phyloP scores from a whole-genome alignment of 306 rosid genomes.

The Medicago arabica region DNA sequence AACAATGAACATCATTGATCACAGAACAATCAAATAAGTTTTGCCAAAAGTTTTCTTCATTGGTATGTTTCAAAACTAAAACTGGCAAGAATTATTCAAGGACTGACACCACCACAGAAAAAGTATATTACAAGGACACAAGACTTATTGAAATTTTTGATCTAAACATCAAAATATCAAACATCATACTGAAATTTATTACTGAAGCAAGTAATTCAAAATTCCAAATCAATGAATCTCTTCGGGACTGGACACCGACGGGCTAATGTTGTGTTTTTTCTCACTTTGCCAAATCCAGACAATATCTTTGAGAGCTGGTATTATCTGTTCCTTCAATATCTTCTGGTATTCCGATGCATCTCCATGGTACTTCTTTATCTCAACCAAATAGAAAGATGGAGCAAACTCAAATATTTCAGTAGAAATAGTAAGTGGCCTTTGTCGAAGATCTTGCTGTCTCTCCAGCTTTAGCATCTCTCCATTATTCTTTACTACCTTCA shows the following conservation, averaged over 20 bases:
- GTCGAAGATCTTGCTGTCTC: conserved; percentile 35
- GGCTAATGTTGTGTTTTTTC: conserved; percentile 18
- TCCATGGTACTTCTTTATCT: conserved; percentile 50
- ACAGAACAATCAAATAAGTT: not conserved
- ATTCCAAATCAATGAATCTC: conserved; percentile 34
- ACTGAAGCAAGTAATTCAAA: conserved; percentile 10
- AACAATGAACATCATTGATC: not conserved
- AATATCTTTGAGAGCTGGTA: conserved; percentile 51
- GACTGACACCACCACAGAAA: not conserved
- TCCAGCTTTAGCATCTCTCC: conserved; percentile 49
- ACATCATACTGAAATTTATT: conserved; percentile 6
- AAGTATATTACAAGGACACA: not conserved
- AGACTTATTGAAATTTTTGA: not conserved
- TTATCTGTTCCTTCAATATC: conserved; percentile 49
- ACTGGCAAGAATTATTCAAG: not conserved
- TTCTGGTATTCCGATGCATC: conserved; percentile 51
- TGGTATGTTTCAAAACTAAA: not conserved
- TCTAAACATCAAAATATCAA: conserved; percentile 32
- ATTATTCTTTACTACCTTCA: conserved; percentile 46
- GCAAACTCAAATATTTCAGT: conserved; percentile 52
- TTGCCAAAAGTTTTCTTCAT: not conserved
- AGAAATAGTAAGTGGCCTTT: conserved; percentile 41
- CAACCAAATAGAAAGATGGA: conserved; percentile 52
- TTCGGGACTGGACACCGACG: conserved; percentile 1
- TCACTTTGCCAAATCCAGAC: conserved; percentile 53